Base-by-base conservation (phyloP, 495 filamentous ascomycete genomes). In the Aspergillus bridgeri region DNA sequence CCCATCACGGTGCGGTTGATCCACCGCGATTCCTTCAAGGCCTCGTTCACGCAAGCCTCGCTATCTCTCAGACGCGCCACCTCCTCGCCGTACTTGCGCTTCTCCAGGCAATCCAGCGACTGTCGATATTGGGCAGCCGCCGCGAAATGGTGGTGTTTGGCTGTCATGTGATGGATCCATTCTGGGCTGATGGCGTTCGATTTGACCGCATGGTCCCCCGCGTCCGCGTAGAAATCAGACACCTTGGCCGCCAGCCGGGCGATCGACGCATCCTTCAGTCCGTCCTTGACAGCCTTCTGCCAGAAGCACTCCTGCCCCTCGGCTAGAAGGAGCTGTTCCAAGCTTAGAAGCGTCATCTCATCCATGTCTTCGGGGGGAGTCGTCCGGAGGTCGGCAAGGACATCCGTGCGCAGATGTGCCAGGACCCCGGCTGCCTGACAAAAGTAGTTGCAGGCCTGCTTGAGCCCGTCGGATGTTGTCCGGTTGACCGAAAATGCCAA, bases 261-360 rank as follows among this genome's bases (percentile, higher is more conserved):
- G 53, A 98, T 96, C 0, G 89, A 89, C 9, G 83, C 87, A 67
- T 98, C 94, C 65, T 95, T 96, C 67, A 96, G 82, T 11, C 86
- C 86, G 67, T 97, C 94, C 78, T 92, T 93, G 20, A 96, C 94
- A 2, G 95, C 94, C 67, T 96, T 98, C 54, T 93, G 88, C 94
- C 94, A 98, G 71, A 93, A 97, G 68, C 93, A 97, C 71, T 98
- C 94, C 64, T 98, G 94, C 38, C 86, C 91, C 67, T 98, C 92
- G 15, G 91, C 94, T 1, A 98, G 79, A 49, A 96, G 80, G 33
- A 98, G 80, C 65, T 93, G 81, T 60, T 90, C 86, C 18, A 97
- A 75, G 51, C 90, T 90, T 62, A 91, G 88, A 23, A 98, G 73
- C 0, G 93, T 95, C 65, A 88, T 81, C 20, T 83, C 81, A 66